A percentile compares a stretch with the other conserved stretches of the same genome.
These are phyloP conservation scores for Aethionema arabicum DNA, from an alignment of 345 rosid genomes.

Conservation along the genomic window DNA sequence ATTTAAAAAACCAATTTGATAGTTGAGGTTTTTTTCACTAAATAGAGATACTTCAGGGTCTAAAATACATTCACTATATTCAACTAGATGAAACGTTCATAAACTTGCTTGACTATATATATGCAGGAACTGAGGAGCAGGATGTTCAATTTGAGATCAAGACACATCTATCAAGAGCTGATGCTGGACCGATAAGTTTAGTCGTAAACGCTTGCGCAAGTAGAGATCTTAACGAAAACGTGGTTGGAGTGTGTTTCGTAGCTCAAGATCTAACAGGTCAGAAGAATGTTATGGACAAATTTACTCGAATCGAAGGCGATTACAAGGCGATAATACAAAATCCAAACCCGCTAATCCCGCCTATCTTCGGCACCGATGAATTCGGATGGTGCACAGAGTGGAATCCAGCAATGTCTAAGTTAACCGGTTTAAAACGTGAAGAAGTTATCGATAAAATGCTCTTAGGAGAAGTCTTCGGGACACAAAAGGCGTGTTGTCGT, in stretches of 20 bases:
- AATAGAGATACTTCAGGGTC: no score
- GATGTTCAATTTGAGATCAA: conserved; percentile 81
- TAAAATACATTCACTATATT: no score
- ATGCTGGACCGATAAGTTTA: conserved; percentile 76
- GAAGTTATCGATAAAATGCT: conserved; percentile 86
- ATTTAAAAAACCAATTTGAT: no score
- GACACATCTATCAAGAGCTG: conserved; percentile 59
- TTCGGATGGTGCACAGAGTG: conserved; percentile 99
- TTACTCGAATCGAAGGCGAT: conserved; percentile 95
- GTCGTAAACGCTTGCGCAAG: conserved; percentile 91
- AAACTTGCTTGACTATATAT: conserved; percentile 22
- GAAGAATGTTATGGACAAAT: conserved; percentile 92
- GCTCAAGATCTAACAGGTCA: conserved; percentile 96
- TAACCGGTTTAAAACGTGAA: conserved; percentile 82
- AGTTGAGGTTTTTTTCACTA: no score
- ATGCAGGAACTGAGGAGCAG: conserved; percentile 86
- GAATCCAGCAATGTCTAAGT: conserved; percentile 84
- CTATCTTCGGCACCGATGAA: conserved; percentile 85
- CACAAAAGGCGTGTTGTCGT: conserved; percentile 64
- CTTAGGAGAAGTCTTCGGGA: conserved; percentile 85
- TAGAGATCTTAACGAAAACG: conserved; percentile 74
- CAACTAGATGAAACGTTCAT: background rate
- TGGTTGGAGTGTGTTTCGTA: conserved; percentile 91
- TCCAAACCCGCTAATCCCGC: conserved; percentile 91
- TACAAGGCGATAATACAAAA: conserved; percentile 91